Conservation (phyloP, 148 eudicot genomes). For the Limonium bicolor region DNA sequence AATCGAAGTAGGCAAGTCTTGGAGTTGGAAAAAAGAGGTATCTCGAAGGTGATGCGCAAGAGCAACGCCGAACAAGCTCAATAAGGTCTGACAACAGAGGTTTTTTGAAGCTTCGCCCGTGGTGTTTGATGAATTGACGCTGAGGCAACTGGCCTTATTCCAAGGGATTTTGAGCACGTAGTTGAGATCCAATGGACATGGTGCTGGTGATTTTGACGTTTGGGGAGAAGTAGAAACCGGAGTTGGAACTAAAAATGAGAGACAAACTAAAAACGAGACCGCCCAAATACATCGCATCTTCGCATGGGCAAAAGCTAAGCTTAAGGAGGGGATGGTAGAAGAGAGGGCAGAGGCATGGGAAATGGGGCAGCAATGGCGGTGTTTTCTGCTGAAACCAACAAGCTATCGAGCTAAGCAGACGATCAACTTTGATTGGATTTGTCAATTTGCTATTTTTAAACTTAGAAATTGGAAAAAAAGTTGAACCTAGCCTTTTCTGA, state of each 20-base stretch:
- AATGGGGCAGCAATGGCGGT: too few species aligned
- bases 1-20: slow-evolving; percentile 27
- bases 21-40: slow-evolving; percentile 37
- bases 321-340: too few species aligned
- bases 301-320: too few species aligned
- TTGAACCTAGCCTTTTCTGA: too few species aligned
- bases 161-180: slow-evolving; percentile 35
- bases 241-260: background rate
- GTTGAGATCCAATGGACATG: slow-evolving; percentile 41
- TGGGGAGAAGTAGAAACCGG: background rate
- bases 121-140: slow-evolving; percentile 4
- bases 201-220: background rate
- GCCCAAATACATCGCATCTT: slow-evolving; percentile 5
- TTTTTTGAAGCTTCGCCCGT: slow-evolving; percentile 1
- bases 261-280: background rate
- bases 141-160: slow-evolving; percentile 27
- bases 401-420: too few species aligned
- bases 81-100: slow-evolving; percentile 52
- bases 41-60: slow-evolving; percentile 32
- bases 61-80: slow-evolving; percentile 44
- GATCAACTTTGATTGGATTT: too few species aligned
- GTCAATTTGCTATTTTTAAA: too few species aligned
- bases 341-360: too few species aligned
- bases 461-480: too few species aligned
- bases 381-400: too few species aligned